Evolutionary conservation across 208 protist genomes (phyloP).

Genomic region (Leishmania guyanensis): DNA sequence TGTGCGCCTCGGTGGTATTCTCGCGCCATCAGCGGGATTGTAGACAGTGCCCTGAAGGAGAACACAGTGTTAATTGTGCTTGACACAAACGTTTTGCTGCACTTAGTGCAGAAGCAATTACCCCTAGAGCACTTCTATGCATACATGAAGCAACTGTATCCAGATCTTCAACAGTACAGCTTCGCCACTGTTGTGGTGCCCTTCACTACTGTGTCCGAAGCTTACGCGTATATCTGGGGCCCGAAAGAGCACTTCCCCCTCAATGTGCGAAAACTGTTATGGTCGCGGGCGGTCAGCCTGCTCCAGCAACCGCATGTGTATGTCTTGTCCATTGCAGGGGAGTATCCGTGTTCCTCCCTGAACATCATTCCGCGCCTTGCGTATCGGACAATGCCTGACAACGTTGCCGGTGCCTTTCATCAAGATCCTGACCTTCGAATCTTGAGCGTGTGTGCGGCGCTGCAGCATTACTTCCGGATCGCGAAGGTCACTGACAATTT

Average conservation of each 20-base stretch:
- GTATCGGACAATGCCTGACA: conserved; percentile 46
- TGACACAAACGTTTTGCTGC: conserved; percentile 88
- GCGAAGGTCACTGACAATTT: conserved; percentile 30
- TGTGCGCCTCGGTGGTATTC: conserved; percentile 52
- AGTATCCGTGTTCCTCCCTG: conserved; percentile 62
- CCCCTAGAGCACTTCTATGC: conserved; percentile 71
- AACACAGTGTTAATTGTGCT: conserved; percentile 58
- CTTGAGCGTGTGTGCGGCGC: conserved; percentile 68
- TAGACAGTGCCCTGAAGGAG: conserved; percentile 35
- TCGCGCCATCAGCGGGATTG: conserved; percentile 41
- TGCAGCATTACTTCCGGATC: conserved; percentile 71
- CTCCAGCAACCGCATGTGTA: conserved; percentile 54
- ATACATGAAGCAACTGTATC: conserved; percentile 58
- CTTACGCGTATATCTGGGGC: conserved; percentile 69
- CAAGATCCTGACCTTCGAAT: conserved; percentile 81
- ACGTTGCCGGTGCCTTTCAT: conserved; percentile 21
- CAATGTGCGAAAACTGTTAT: conserved; percentile 56
- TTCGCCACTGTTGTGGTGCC: conserved; percentile 61
- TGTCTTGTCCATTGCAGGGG: conserved; percentile 54
- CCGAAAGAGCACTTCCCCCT: conserved; percentile 37
- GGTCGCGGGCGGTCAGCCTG: conserved; percentile 63
- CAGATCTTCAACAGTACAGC: conserved; percentile 32
- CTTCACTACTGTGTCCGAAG: conserved; percentile 77
- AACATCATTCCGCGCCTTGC: conserved; percentile 65
- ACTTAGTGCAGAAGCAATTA: conserved; percentile 75